phyloP scores from a whole-genome alignment of 139 green algal species.

The Chlamydomonas incerta region DNA sequence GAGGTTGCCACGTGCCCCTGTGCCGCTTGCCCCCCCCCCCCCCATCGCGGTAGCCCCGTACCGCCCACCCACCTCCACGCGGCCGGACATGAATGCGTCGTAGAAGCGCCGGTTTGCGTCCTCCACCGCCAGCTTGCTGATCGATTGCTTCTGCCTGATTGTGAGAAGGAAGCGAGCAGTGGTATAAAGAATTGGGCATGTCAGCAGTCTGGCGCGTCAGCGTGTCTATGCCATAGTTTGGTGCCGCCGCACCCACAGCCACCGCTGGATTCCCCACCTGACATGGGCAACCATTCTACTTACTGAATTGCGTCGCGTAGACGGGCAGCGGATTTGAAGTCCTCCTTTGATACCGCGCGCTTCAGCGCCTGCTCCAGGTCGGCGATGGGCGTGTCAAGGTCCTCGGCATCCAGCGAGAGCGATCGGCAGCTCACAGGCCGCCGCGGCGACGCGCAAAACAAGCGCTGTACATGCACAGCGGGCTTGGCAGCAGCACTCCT shows the following conservation, averaged over 20 bases:
- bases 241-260: no score
- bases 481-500: no score
- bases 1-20: no score
- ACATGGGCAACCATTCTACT: no score
- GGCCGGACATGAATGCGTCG: slow-evolving; percentile 75
- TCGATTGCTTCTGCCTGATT: slow-evolving; percentile 56
- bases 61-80: slow-evolving; percentile 50
- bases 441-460: background rate
- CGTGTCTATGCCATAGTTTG: no score
- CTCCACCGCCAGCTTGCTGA: slow-evolving; percentile 76
- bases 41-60: no score
- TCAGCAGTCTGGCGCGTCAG: no score
- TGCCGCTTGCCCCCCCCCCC: no score
- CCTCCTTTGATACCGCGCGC: slow-evolving; percentile 24
- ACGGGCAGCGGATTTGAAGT: slow-evolving; percentile 54
- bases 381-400: slow-evolving; percentile 7
- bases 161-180: no score
- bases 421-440: background rate
- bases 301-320: slow-evolving; percentile 59
- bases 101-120: slow-evolving; percentile 90
- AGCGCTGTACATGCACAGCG: no score
- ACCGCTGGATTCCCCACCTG: no score
- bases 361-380: background rate
- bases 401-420: background rate
- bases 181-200: no score